A percentile compares a stretch with the other conserved stretches of the same genome.
Evolutionary conservation across 495 filamentous ascomycete species (phyloP).

Genomic region (Trichoderma virens): DNA sequence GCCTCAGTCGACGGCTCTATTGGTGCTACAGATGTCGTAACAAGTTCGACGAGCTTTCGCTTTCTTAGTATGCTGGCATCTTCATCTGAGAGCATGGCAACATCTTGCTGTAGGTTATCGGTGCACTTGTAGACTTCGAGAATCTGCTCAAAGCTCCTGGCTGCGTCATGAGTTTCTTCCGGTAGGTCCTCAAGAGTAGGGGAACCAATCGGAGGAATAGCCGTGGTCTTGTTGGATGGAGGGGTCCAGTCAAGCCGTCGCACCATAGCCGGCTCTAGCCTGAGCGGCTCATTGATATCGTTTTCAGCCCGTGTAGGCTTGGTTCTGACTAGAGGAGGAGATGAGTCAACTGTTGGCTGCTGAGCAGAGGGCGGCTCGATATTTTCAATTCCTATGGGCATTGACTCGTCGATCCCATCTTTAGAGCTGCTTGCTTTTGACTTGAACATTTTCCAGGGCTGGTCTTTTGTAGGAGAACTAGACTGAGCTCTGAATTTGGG

Average conservation of each 20-base stretch:
- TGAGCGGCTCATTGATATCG: slow-evolving; percentile 18
- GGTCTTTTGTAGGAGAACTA: slow-evolving; percentile 18
- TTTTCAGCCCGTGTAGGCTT: slow-evolving; percentile 10
- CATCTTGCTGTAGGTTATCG: slow-evolving; percentile 6
- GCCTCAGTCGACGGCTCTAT: slow-evolving; percentile 14
- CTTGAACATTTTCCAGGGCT: slow-evolving; percentile 28
- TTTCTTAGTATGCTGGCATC: slow-evolving; percentile 30
- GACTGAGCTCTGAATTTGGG: background rate
- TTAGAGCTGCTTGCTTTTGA: slow-evolving; percentile 13
- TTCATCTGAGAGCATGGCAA: background rate
- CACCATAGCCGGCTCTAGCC: slow-evolving; percentile 39
- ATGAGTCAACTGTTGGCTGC: too few species aligned
- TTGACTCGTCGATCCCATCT: background rate
- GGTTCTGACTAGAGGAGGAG: slow-evolving; percentile 15
- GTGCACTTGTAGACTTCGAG: slow-evolving; percentile 25
- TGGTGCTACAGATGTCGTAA: slow-evolving; percentile 21
- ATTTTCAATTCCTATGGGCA: background rate
- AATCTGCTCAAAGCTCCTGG: slow-evolving; percentile 20
- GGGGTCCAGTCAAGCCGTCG: slow-evolving; percentile 54
- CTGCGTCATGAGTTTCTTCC: background rate
- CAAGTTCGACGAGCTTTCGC: slow-evolving; percentile 42
- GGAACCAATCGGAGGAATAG: slow-evolving; percentile 11
- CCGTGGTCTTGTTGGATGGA: slow-evolving; percentile 28
- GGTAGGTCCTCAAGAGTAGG: background rate
- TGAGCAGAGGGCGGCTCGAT: background rate